These are phyloP conservation scores for Cystobasidium onofrii DNA, from an alignment of 768 basidiomycete species.

Conservation along the genomic window DNA sequence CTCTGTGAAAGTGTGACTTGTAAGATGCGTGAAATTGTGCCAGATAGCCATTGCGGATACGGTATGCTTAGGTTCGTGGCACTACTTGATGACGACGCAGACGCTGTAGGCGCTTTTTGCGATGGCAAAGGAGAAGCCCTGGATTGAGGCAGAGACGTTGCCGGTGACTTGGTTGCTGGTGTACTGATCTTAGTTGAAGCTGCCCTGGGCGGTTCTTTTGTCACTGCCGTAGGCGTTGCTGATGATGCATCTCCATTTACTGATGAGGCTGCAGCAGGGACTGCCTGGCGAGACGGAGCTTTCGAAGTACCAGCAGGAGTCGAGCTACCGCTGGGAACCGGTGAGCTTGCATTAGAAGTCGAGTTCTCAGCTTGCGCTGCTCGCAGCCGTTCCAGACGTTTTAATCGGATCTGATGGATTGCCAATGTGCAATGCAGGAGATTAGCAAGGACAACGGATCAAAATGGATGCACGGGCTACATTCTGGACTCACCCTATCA, in stretches of 20 bases:
- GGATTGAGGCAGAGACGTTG: background rate
- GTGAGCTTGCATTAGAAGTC: conserved; percentile 40
- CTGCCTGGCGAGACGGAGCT: conserved; percentile 10
- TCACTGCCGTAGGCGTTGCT: conserved; percentile 24
- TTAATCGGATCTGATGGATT: conserved; percentile 69
- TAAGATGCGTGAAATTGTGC: conserved; percentile 62
- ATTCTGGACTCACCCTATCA: background rate
- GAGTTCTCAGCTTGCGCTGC: conserved; percentile 44
- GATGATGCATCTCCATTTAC: background rate
- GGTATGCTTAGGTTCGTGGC: conserved; percentile 56
- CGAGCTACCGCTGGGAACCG: conserved; percentile 43
- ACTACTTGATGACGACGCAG: conserved; percentile 31
- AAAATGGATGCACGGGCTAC: background rate
- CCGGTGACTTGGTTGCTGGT: conserved; percentile 27
- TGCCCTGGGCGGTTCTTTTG: conserved; percentile 27
- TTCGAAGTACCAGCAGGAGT: conserved; percentile 28
- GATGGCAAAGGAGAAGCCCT: background rate
- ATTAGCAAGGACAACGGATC: too few relatives aligned
- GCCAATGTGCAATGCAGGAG: too few relatives aligned
- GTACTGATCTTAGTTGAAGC: background rate
- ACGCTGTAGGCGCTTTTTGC: conserved; percentile 36
- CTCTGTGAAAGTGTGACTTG: conserved; percentile 57
- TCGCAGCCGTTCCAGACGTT: conserved; percentile 79
- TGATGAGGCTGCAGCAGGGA: conserved; percentile 18
- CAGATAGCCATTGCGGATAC: conserved; percentile 57